Conservation (phyloP, 176 grass and related monocot species). For the Chrysopogon serrulatus region DNA sequence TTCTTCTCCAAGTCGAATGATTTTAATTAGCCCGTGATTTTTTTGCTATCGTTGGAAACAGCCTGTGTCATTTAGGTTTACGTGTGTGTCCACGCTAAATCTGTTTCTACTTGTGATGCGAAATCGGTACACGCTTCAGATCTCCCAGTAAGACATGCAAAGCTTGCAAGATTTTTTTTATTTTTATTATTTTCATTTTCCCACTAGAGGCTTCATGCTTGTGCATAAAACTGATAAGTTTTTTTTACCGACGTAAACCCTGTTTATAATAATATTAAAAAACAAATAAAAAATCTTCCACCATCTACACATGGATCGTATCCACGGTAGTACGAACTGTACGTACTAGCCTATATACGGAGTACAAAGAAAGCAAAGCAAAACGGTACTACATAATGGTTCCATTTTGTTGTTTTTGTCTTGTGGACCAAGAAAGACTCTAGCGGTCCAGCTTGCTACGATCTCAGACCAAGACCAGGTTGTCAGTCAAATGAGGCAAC, state of each 20-base stretch:
- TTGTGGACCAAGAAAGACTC: slow-evolving; percentile 31
- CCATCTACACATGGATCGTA: not conserved
- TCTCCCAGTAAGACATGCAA: not conserved
- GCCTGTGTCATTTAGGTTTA: slow-evolving; percentile 16
- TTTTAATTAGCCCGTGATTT: slow-evolving; percentile 4
- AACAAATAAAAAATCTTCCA: no score
- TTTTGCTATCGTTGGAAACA: not conserved
- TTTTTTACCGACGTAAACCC: no score
- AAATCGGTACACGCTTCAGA: not conserved
- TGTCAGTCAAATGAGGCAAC: slow-evolving; percentile 47
- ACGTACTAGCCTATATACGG: no score
- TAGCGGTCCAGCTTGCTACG: not conserved
- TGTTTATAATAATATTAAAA: no score
- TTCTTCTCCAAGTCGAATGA: slow-evolving; percentile 46
- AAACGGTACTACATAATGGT: not conserved
- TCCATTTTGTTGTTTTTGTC: not conserved
- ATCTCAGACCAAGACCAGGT: not conserved
- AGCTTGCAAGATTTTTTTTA: not conserved
- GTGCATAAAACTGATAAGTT: no score
- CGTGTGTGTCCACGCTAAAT: not conserved
- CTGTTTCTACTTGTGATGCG: not conserved
- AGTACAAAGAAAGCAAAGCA: not conserved
- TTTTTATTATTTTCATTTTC: not conserved
- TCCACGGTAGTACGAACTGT: not conserved
- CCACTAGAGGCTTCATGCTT: no score